Percentiles rank a stretch among this genome's conserved stretches.
These are phyloP conservation scores for Irpex sp. DNA, from an alignment of 1,284 basidiomycete species.

Conservation along the genomic window DNA sequence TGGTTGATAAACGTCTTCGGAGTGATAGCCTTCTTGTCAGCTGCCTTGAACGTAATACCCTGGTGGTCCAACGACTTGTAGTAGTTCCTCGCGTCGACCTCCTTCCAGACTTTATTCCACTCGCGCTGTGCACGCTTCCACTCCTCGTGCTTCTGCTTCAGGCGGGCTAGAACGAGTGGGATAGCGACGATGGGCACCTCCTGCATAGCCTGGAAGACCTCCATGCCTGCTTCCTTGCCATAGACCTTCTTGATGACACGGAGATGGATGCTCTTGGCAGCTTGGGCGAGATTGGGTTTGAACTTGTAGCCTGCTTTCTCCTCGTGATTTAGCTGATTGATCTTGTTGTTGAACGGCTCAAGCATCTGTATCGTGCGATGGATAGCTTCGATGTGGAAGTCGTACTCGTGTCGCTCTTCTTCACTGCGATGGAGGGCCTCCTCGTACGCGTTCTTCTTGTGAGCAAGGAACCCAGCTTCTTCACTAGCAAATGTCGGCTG, in stretches of 20 bases:
- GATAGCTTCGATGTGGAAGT: conserved; percentile 99
- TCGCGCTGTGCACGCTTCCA: conserved; percentile 99
- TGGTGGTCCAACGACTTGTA: conserved; percentile 93
- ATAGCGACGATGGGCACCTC: conserved; percentile 92
- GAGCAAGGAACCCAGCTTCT: conserved; percentile 85
- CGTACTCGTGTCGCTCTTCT: conserved; percentile 98
- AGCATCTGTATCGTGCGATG: conserved; percentile 88
- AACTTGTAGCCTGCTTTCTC: conserved; percentile 85
- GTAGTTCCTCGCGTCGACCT: conserved; percentile 94
- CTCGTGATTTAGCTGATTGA: conserved; percentile 76
- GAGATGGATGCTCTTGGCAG: conserved; percentile 90
- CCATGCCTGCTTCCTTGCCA: conserved; percentile 82
- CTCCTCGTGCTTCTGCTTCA: conserved; percentile 97
- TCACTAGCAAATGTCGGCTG: conserved; percentile 96
- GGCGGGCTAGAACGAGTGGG: conserved; percentile 85
- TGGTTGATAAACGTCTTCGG: conserved; percentile 85
- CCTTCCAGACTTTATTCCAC: conserved; percentile 99
- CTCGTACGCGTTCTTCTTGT: conserved; percentile 95
- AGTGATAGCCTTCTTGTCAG: conserved; percentile 89
- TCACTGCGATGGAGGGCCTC: conserved; percentile 97
- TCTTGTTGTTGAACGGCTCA: conserved; percentile 91
- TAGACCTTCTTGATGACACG: conserved; percentile 98
- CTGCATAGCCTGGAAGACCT: conserved; percentile 90
- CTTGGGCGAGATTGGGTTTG: conserved; percentile 87
- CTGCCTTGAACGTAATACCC: conserved; percentile 85